A percentile compares a stretch with the other conserved stretches of the same genome.
Evolutionary conservation across 169 alveolate species (phyloP).

Genomic region (Plasmodium knowlesi): DNA sequence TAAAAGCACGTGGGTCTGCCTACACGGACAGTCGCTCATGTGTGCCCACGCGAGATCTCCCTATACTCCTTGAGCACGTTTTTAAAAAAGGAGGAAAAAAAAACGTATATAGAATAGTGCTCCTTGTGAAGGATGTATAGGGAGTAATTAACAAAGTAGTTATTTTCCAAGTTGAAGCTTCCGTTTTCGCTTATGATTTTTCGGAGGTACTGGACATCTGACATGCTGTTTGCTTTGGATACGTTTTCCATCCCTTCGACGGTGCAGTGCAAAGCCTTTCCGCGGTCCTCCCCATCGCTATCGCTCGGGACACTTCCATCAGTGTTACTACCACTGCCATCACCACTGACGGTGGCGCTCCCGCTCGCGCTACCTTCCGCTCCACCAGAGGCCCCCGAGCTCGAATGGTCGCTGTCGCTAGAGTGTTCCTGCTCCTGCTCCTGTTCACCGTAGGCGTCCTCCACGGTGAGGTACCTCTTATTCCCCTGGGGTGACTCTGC

Average conservation of each 20-base stretch:
- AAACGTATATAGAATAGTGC: constrained; percentile 65
- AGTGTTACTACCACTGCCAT: not conserved
- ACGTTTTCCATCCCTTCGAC: not conserved
- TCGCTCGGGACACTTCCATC: not conserved
- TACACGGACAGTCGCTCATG: not conserved
- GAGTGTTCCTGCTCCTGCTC: not conserved
- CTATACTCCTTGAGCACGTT: constrained; percentile 53
- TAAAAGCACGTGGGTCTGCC: not conserved
- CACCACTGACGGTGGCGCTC: not conserved
- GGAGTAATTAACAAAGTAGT: constrained; percentile 53
- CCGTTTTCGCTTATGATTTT: constrained; percentile 62
- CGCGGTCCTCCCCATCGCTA: not conserved
- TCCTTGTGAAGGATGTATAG: constrained; percentile 59
- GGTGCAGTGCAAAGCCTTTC: not conserved
- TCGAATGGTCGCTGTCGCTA: not conserved
- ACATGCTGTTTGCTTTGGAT: constrained; percentile 14
- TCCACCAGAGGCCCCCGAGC: not conserved
- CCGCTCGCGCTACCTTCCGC: not conserved
- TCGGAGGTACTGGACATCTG: constrained; percentile 36
- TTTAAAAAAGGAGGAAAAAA: constrained; percentile 59
- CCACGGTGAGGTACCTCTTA: constrained; percentile 3
- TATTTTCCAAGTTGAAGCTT: constrained; percentile 32
- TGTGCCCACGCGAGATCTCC: constrained; percentile 23
- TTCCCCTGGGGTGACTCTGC: not conserved
- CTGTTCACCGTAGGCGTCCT: not conserved